phyloP scores from a whole-genome alignment of 805 yeast species.

The Wickerhamomyces ciferrii region DNA sequence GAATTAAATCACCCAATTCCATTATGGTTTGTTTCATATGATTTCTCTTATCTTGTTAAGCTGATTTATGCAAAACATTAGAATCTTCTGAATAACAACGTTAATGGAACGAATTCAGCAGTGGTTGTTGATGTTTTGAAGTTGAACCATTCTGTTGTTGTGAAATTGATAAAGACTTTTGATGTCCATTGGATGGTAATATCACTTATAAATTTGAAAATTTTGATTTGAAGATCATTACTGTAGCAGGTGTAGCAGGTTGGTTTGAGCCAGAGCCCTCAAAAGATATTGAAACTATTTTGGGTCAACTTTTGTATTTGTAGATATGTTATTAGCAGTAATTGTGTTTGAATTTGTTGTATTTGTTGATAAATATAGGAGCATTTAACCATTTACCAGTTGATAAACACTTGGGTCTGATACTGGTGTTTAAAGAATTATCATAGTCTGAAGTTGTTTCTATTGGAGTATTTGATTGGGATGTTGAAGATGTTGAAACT shows the following conservation, averaged over 20 bases:
- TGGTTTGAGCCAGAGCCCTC: slow-evolving; percentile 13
- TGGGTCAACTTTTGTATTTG: slow-evolving; percentile 13
- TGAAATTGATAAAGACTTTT: not conserved
- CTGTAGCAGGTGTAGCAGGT: slow-evolving; percentile 23
- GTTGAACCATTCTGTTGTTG: slow-evolving; percentile 10
- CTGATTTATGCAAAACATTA: slow-evolving; percentile 63
- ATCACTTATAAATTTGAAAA: slow-evolving; percentile 14
- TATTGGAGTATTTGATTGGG: not conserved
- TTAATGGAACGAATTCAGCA: slow-evolving; percentile 3
- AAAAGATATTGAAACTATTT: slow-evolving; percentile 6
- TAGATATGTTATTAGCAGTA: not conserved
- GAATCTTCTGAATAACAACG: slow-evolving; percentile 10
- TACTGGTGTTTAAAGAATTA: not conserved
- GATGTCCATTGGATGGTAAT: slow-evolving; percentile 13
- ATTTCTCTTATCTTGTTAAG: slow-evolving; percentile 94
- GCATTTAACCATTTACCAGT: not conserved
- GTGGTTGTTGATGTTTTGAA: slow-evolving; percentile 6
- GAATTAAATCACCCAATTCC: slow-evolving; percentile 65
- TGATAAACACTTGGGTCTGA: slow-evolving; percentile 1
- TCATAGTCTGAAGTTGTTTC: slow-evolving; percentile 1
- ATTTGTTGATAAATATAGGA: slow-evolving; percentile 10
- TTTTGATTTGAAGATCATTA: slow-evolving; percentile 18
- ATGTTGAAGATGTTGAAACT: slow-evolving; percentile 3
- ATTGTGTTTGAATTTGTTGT: not conserved
- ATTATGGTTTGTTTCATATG: slow-evolving; percentile 84